Conservation (phyloP, 805 yeast genomes). For the Teunomyces stri region DNA sequence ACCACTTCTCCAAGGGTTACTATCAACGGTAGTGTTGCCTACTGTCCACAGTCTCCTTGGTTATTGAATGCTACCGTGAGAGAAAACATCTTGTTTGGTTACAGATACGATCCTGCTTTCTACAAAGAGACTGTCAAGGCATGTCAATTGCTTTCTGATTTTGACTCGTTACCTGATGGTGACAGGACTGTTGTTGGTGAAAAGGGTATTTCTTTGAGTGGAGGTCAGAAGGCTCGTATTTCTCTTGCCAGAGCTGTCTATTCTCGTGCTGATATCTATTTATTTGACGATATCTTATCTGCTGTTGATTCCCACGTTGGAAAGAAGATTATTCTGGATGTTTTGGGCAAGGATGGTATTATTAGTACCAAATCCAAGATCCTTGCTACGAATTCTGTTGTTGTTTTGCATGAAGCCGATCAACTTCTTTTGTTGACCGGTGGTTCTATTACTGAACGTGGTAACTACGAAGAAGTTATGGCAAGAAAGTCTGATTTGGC, state of each 20-base stretch:
- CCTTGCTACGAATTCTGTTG: conserved; percentile 40
- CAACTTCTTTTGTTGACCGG: conserved; percentile 29
- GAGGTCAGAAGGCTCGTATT: conserved; percentile 44
- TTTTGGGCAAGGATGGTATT: conserved; percentile 30
- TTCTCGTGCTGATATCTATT: conserved; percentile 37
- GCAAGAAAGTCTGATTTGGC: conserved; percentile 19
- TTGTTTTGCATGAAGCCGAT: conserved; percentile 34
- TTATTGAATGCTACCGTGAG: conserved; percentile 38
- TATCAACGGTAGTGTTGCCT: conserved; percentile 35
- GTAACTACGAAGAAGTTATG: conserved; percentile 18
- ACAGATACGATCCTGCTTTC: conserved; percentile 26
- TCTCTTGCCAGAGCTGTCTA: conserved; percentile 43
- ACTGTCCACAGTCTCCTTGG: conserved; percentile 43
- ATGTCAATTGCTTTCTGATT: conserved; percentile 36
- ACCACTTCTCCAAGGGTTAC: conserved; percentile 10
- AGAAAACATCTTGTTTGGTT: conserved; percentile 41
- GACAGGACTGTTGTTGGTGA: conserved; percentile 45
- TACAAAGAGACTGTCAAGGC: conserved; percentile 34
- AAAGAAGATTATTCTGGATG: conserved; percentile 29
- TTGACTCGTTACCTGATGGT: conserved; percentile 37
- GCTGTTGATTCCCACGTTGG: conserved; percentile 46
- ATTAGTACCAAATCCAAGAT: conserved; percentile 33
- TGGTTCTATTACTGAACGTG: conserved; percentile 32
- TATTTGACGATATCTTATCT: conserved; percentile 42
- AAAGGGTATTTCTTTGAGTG: conserved; percentile 41